Conservation (phyloP, 371 early-diverging fungal genomes). For the Mortierella sp. region DNA sequence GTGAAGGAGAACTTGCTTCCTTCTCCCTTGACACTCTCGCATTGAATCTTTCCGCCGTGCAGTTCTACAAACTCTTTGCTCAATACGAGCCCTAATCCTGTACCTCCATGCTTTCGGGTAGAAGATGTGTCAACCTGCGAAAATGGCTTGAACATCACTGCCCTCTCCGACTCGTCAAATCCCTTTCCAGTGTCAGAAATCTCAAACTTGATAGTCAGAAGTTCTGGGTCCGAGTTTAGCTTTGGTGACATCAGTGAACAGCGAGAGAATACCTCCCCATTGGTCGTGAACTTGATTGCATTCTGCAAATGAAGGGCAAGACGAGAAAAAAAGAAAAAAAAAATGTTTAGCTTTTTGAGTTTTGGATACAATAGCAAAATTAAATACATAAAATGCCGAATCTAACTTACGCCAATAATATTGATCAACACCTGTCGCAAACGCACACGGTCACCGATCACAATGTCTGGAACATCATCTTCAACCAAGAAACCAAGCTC, state of each 20-base stretch:
- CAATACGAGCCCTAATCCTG: conserved; percentile 73
- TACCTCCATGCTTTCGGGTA: conserved; percentile 77
- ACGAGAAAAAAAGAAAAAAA: background rate
- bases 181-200: conserved; percentile 76
- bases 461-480: conserved; percentile 69
- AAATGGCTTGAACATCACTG: conserved; percentile 78
- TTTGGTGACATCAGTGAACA: conserved; percentile 61
- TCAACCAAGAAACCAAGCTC: conserved; percentile 74
- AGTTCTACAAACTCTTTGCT: conserved; percentile 73
- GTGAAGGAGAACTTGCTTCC: conserved; percentile 76
- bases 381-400: background rate
- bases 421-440: conserved; percentile 71
- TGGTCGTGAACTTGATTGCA: conserved; percentile 75
- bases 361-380: background rate
- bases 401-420: conserved; percentile 58
- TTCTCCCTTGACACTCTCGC: conserved; percentile 68
- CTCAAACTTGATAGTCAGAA: conserved; percentile 67
- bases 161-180: conserved; percentile 70
- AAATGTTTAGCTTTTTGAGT: background rate
- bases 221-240: conserved; percentile 27
- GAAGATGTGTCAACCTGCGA: conserved; percentile 77
- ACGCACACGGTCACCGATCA: conserved; percentile 71
- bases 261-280: conserved; percentile 73
- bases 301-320: conserved; percentile 56
- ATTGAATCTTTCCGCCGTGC: conserved; percentile 72